These are phyloP conservation scores for Akanthomyces dipterigenus DNA, from an alignment of 2,329 filamentous ascomycete species.

Conservation along the genomic window DNA sequence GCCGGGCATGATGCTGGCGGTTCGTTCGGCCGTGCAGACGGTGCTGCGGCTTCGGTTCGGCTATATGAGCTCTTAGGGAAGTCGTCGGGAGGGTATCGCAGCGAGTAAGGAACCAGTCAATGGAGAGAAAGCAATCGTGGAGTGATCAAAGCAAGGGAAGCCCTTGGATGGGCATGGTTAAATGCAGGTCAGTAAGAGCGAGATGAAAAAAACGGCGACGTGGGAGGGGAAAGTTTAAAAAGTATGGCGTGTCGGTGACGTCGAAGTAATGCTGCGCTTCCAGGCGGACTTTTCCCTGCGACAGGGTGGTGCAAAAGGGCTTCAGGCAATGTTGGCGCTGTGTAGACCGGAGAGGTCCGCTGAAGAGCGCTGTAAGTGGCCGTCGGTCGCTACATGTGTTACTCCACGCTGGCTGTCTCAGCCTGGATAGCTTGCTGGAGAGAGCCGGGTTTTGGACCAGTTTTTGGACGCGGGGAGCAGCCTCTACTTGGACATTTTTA, in stretches of 20 bases:
- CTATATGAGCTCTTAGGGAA: background rate
- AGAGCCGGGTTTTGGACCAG: too few relatives aligned
- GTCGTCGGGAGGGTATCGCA: background rate
- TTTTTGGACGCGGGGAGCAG: slow-evolving; percentile 21
- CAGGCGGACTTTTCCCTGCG: background rate
- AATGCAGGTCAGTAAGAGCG: background rate
- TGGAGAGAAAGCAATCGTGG: background rate
- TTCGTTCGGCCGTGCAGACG: background rate
- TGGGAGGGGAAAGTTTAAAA: background rate
- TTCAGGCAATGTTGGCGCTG: background rate
- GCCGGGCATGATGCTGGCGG: slow-evolving; percentile 47
- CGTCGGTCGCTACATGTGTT: too few relatives aligned
- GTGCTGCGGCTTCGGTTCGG: background rate
- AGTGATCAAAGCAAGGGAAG: background rate
- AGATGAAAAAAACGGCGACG: background rate
- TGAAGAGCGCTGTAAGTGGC: background rate
- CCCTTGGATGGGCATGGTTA: background rate
- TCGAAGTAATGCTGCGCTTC: background rate
- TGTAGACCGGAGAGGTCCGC: background rate
- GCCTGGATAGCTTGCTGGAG: too few relatives aligned
- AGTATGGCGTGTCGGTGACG: slow-evolving; percentile 2
- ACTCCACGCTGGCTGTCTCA: too few relatives aligned
- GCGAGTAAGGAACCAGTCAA: background rate
- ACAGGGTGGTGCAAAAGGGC: background rate
- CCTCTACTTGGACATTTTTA: slow-evolving; percentile 27